Evolutionary conservation across 1,139 yeast genomes (phyloP).

Genomic region (Protomyces gravidus): DNA sequence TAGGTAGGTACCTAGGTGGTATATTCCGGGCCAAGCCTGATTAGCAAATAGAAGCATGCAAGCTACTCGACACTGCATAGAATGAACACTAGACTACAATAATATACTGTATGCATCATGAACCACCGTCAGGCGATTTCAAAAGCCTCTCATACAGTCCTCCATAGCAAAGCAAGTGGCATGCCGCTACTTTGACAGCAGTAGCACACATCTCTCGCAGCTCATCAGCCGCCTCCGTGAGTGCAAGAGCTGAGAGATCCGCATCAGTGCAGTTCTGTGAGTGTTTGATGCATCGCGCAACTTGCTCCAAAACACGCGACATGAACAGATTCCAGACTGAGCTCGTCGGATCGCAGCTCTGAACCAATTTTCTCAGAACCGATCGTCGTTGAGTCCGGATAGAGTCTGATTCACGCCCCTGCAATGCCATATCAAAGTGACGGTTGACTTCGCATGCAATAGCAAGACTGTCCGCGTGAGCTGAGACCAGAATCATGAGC

Average conservation of each 20-base stretch:
- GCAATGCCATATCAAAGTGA: constrained; percentile 3
- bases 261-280: constrained; percentile 5
- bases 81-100: too few species aligned
- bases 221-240: too few species aligned
- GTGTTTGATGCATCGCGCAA: background rate
- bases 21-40: too few species aligned
- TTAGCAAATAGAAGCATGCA: too few species aligned
- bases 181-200: constrained; percentile 4
- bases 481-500: background rate
- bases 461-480: background rate
- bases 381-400: constrained; percentile 1
- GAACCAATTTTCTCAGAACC: constrained; percentile 1
- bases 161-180: constrained; percentile 9
- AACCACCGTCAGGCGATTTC: too few species aligned
- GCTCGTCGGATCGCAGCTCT: background rate
- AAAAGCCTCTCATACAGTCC: constrained; percentile 1
- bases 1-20: too few species aligned
- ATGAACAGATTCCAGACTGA: background rate
- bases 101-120: too few species aligned
- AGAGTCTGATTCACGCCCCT: background rate
- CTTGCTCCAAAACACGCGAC: constrained; percentile 7
- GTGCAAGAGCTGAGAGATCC: constrained; percentile 6
- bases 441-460: constrained; percentile 12
- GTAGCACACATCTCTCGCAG: background rate
- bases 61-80: too few species aligned